Evolutionary conservation across 805 yeast species (phyloP).

Genomic region (Jamesozyma jinghongensis): DNA sequence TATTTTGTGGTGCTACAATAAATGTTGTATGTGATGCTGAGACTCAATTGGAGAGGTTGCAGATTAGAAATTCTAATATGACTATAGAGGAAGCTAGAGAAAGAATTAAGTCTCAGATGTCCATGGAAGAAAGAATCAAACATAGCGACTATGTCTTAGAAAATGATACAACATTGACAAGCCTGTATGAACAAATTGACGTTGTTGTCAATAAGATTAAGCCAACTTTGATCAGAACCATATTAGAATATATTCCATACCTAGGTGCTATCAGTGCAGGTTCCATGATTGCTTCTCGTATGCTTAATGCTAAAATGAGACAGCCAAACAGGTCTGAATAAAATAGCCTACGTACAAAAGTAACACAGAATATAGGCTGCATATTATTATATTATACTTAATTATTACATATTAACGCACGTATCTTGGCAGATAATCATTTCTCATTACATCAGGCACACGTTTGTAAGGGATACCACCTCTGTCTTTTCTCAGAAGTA

Average conservation of each 20-base stretch:
- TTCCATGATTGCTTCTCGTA: slow-evolving; percentile 21
- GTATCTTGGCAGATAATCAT: slow-evolving; percentile 16
- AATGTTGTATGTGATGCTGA: slow-evolving; percentile 56
- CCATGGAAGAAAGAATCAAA: slow-evolving; percentile 44
- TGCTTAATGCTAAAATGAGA: slow-evolving; percentile 7
- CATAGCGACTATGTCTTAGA: slow-evolving; percentile 61
- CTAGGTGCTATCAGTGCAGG: slow-evolving; percentile 30
- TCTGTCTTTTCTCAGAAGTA: slow-evolving; percentile 27
- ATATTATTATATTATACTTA: not conserved
- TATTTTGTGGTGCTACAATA: slow-evolving; percentile 59
- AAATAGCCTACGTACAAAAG: not conserved
- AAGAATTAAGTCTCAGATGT: slow-evolving; percentile 72
- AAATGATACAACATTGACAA: slow-evolving; percentile 43
- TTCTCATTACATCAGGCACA: slow-evolving; percentile 25
- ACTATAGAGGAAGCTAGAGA: slow-evolving; percentile 55
- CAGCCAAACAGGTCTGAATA: not conserved
- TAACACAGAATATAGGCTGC: too few species aligned
- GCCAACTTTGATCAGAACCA: slow-evolving; percentile 31
- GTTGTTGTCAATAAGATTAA: slow-evolving; percentile 29
- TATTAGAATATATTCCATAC: slow-evolving; percentile 36
- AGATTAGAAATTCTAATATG: slow-evolving; percentile 58
- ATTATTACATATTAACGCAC: not conserved
- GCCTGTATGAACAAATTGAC: slow-evolving; percentile 38
- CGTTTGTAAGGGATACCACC: slow-evolving; percentile 30
- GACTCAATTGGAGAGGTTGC: slow-evolving; percentile 54